Percentiles rank a stretch among this genome's conserved stretches.
These are phyloP conservation scores for Mycena vulgaris DNA, from an alignment of 768 basidiomycete genomes.

Conservation along the genomic window DNA sequence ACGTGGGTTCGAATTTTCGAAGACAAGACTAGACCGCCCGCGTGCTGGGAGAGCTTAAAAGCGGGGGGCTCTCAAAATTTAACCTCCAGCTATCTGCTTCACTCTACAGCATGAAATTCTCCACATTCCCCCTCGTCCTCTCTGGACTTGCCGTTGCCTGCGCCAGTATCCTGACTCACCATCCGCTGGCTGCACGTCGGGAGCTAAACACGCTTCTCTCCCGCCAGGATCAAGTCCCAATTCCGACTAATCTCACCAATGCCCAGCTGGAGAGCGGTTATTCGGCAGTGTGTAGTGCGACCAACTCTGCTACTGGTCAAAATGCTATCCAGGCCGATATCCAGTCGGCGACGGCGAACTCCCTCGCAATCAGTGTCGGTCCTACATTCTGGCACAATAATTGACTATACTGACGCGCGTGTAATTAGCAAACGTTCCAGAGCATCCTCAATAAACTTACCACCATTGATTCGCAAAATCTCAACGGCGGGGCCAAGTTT, in stretches of 20 bases:
- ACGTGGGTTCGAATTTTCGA: background rate
- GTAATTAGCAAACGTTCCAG: background rate
- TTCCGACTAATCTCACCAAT: background rate
- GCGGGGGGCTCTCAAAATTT: background rate
- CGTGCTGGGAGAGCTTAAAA: conserved; percentile 5
- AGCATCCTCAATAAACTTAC: background rate
- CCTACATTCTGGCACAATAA: background rate
- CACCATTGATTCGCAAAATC: conserved; percentile 3
- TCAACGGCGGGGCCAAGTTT: background rate
- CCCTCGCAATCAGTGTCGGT: conserved; percentile 1
- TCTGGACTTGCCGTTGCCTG: background rate
- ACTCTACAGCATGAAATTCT: background rate
- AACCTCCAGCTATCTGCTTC: background rate
- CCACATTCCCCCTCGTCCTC: background rate
- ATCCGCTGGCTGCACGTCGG: background rate
- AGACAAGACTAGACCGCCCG: background rate
- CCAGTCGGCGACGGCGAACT: background rate
- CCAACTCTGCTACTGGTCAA: background rate
- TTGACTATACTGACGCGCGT: background rate
- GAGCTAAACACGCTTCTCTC: background rate
- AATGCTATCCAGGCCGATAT: conserved; percentile 13
- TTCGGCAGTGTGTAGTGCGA: background rate
- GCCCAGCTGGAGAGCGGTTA: background rate
- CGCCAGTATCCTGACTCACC: background rate
- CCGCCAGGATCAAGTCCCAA: background rate